Evolutionary conservation across 2,329 filamentous ascomycete genomes (phyloP), one percentile per base, ranked within the genome.

Genomic region (Microcyclosporella mali): DNA sequence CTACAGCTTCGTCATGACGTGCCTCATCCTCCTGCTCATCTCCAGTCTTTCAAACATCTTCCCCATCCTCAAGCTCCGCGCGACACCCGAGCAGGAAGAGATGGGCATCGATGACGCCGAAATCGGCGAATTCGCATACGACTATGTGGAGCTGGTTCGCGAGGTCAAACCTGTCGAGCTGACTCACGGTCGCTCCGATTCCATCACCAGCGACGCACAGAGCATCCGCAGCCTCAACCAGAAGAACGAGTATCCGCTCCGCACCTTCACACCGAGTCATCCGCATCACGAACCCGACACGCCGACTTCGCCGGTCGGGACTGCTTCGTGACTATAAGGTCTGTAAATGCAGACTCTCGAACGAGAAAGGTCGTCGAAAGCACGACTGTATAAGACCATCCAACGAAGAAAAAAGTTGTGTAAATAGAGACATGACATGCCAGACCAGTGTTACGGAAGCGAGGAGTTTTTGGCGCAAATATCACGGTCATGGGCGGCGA

Each of bases 111-210:
- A 94, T 58, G 88, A 94, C 57, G 50, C 47, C n/a, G 88, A 95
- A 67, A 86, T 94, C 59, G 88, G 88, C 63, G 88, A 94, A 70
- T 94, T 92, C 63, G 88, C 87, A n/a, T 94, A 94, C 64, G 88
- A 94, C 66, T 94, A 94, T 57, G 86, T 94, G 52, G 88, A 94
- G 72, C 72, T 92, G 52, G 83, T 78, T 15, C 74, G 85, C 49
- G 83, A 89, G 56, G 78, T 88, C 36, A 69, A 57, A 37, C 56
- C 60, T 6, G 36, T 25, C 10, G 28, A 16, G 4, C 14, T 30
- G 30, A 15, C 39, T 30, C 29, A 44, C 29, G 34, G 33, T 8
- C 25, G 36, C 12, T 38, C 31, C 17, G 16, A n/a, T 10, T 28
- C 32, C 7, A 27, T 16, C 19, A 7, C 28, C 16, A 31, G 33